These are phyloP conservation scores for Rubroshorea leprosula DNA, from an alignment of 345 rosid species.

Conservation along the genomic window DNA sequence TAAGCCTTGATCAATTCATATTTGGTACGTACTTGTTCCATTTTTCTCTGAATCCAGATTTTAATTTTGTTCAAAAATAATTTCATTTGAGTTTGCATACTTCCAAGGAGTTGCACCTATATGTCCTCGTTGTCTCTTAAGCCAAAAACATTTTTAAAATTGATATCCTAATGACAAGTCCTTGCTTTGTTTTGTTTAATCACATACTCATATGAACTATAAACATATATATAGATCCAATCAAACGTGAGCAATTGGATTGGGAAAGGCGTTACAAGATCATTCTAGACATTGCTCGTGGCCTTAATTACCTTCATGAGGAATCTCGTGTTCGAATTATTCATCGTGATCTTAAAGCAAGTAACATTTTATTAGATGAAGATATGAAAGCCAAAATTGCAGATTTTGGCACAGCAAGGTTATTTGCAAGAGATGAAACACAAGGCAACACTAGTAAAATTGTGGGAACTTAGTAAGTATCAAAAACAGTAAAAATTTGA, in stretches of 20 bases:
- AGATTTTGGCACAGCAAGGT: constrained; percentile 21
- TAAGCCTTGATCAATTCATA: constrained; percentile 25
- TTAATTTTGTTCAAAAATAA: not conserved
- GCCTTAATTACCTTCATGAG: constrained; percentile 18
- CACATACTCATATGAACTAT: not conserved
- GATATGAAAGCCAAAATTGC: constrained; percentile 16
- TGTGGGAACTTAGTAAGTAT: constrained; percentile 17
- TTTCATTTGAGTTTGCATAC: not conserved
- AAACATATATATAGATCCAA: constrained; percentile 4
- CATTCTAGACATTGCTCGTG: constrained; percentile 12
- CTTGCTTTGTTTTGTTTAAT: not conserved
- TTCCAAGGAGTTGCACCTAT: not conserved
- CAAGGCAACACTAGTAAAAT: constrained; percentile 18
- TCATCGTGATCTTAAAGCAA: constrained; percentile 17
- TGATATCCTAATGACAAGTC: not conserved
- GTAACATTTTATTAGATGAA: constrained; percentile 15
- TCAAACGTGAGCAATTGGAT: constrained; percentile 9
- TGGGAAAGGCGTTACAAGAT: constrained; percentile 18
- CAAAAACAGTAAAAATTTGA: not conserved
- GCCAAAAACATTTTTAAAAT: too few species aligned
- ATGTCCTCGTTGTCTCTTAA: too few species aligned
- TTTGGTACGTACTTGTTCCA: constrained; percentile 15
- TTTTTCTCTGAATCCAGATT: not conserved
- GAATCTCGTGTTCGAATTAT: constrained; percentile 13
- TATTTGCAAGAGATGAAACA: constrained; percentile 15